phyloP scores from a whole-genome alignment of 768 basidiomycete species.

The Hirschioporus abietinus region DNA sequence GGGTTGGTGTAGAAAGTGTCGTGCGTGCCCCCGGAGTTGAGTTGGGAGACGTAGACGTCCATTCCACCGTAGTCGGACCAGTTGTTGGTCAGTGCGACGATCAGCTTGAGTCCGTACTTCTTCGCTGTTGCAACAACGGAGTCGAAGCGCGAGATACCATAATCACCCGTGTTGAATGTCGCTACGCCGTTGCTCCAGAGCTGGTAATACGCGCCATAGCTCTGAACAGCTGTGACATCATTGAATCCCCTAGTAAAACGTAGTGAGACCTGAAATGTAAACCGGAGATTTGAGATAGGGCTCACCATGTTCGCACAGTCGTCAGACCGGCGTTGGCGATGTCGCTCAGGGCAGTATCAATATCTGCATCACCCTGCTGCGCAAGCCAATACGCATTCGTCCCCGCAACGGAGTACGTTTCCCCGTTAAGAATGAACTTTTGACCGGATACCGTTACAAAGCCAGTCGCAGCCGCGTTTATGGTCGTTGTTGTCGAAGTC shows the following conservation, averaged over 20 bases:
- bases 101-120: constrained; percentile 18
- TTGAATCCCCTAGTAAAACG: constrained; percentile 17
- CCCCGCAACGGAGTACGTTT: constrained; percentile 12
- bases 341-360: constrained; percentile 19
- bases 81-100: constrained; percentile 18
- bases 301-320: constrained; percentile 19
- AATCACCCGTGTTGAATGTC: constrained; percentile 18
- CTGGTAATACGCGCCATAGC: constrained; percentile 20
- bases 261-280: neutral
- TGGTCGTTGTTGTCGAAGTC: neutral
- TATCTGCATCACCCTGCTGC: constrained; percentile 14
- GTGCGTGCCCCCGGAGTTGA: constrained; percentile 24
- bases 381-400: constrained; percentile 7
- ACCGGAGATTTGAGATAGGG: neutral
- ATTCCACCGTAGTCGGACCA: constrained; percentile 28
- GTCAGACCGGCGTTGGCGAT: constrained; percentile 18
- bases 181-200: constrained; percentile 17
- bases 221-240: constrained; percentile 16
- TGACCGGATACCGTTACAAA: constrained; percentile 3
- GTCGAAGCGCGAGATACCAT: constrained; percentile 11
- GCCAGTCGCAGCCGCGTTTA: neutral
- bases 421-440: constrained; percentile 21
- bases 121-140: constrained; percentile 19
- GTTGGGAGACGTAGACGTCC: constrained; percentile 31
- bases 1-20: constrained; percentile 35